A percentile compares a stretch with the other conserved stretches of the same genome.
phyloP scores from a whole-genome alignment of 768 basidiomycete species.

The Leccinum sublutescens region DNA sequence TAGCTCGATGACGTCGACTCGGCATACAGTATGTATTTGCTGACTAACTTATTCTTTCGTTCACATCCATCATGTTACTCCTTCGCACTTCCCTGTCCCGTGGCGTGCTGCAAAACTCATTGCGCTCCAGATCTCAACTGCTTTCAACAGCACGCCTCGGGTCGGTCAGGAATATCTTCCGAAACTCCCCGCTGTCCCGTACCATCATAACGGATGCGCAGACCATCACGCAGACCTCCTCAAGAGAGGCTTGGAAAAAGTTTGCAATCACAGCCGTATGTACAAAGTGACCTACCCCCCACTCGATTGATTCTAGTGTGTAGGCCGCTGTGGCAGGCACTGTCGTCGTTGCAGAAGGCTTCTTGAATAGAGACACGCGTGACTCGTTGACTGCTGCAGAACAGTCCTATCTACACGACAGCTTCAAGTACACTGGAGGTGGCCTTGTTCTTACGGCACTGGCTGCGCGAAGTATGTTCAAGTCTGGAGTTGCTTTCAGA shows the following conservation, averaged over 20 bases:
- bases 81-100: conserved; percentile 16
- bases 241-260: conserved; percentile 46
- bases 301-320: neutral
- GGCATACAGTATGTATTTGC: conserved; percentile 4
- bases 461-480: conserved; percentile 78
- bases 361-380: conserved; percentile 78
- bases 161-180: conserved; percentile 26
- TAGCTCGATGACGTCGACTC: conserved; percentile 11
- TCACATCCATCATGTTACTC: conserved; percentile 18
- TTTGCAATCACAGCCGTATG: conserved; percentile 55
- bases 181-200: conserved; percentile 37
- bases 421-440: conserved; percentile 80
- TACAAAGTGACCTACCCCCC: neutral
- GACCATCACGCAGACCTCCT: conserved; percentile 35
- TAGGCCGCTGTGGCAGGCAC: conserved; percentile 74
- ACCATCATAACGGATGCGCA: conserved; percentile 48
- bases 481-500: conserved; percentile 61
- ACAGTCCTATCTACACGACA: conserved; percentile 68
- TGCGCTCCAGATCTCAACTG: conserved; percentile 17
- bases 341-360: conserved; percentile 57
- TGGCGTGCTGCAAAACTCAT: conserved; percentile 20
- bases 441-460: conserved; percentile 76
- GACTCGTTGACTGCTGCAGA: conserved; percentile 62
- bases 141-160: conserved; percentile 18
- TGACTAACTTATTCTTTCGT: conserved; percentile 14